These are phyloP conservation scores for Claviceps cyperi DNA, from an alignment of 2,329 filamentous ascomycete genomes.

Conservation along the genomic window DNA sequence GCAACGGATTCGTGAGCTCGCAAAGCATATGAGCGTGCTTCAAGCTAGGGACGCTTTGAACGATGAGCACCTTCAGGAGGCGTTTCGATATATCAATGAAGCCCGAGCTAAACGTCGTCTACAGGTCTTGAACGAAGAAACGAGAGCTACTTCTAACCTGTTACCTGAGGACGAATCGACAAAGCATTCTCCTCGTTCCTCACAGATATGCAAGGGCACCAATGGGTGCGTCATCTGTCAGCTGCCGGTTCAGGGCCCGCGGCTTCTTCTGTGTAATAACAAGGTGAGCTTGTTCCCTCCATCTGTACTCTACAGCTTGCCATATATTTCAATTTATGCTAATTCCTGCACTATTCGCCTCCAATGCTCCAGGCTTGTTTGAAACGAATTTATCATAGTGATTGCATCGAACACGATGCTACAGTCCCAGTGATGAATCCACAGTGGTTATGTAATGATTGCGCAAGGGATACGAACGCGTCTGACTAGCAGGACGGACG, in stretches of 20 bases:
- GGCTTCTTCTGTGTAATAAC: constrained; percentile 34
- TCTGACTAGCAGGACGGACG: constrained; percentile 12
- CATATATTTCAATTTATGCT: not conserved
- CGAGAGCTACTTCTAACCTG: not conserved
- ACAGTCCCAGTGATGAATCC: constrained; percentile 20
- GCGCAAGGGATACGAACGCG: constrained; percentile 12
- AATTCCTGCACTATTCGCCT: not conserved
- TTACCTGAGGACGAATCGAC: constrained; percentile 1
- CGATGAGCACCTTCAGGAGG: constrained; percentile 28
- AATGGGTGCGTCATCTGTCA: constrained; percentile 34
- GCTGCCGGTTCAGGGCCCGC: constrained; percentile 31
- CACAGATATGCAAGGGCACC: constrained; percentile 26
- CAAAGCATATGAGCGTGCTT: constrained; percentile 38
- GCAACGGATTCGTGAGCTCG: constrained; percentile 37
- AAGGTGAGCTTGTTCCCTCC: constrained; percentile 22
- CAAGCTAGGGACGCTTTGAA: constrained; percentile 33
- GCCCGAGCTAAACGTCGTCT: constrained; percentile 18
- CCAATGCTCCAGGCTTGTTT: constrained; percentile 23
- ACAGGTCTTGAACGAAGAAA: not conserved
- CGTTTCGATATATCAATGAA: constrained; percentile 27
- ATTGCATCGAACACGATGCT: constrained; percentile 26
- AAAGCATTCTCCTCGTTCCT: constrained; percentile 17
- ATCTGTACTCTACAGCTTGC: not conserved
- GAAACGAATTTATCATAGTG: constrained; percentile 32
- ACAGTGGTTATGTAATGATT: constrained; percentile 32